Evolutionary conservation across 1,139 yeast genomes (phyloP).

Genomic region (Kurtzmaniella quercitrusa): DNA sequence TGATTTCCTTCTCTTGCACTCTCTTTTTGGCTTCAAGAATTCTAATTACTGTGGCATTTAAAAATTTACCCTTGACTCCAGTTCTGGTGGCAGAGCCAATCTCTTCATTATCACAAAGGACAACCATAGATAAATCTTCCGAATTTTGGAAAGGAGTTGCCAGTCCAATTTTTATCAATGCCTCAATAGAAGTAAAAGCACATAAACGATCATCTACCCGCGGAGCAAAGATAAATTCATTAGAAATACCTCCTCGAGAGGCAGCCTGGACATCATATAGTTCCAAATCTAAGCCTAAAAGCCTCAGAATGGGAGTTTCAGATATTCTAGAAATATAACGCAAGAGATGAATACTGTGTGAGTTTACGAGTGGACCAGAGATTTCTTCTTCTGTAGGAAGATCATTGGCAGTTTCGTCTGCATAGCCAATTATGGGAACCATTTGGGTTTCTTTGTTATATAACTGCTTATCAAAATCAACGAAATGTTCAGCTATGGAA

Average conservation of each 20-base stretch:
- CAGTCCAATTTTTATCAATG: constrained; percentile 23
- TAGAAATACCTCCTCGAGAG: constrained; percentile 34
- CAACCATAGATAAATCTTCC: constrained; percentile 33
- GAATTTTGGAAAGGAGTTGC: constrained; percentile 12
- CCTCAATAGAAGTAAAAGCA: constrained; percentile 37
- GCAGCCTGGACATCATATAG: constrained; percentile 41
- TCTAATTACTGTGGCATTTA: constrained; percentile 15
- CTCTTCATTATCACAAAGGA: constrained; percentile 43
- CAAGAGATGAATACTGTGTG: constrained; percentile 34
- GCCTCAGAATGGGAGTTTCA: constrained; percentile 19
- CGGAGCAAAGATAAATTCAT: constrained; percentile 41
- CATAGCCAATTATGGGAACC: constrained; percentile 40
- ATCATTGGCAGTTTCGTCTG: constrained; percentile 15
- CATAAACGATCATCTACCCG: constrained; percentile 44
- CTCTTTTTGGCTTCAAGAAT: constrained; percentile 8
- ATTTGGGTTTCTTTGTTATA: constrained; percentile 38
- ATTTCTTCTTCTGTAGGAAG: constrained; percentile 29
- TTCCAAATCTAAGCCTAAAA: constrained; percentile 36
- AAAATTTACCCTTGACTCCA: constrained; percentile 35
- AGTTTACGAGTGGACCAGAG: constrained; percentile 31
- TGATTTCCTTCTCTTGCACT: neutral
- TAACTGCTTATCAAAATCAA: constrained; percentile 26
- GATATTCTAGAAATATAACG: constrained; percentile 32
- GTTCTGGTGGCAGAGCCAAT: constrained; percentile 41
- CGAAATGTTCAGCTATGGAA: constrained; percentile 39